phyloP scores from a whole-genome alignment of 2,329 filamentous ascomycete genomes.

The Seiridium unicorne region DNA sequence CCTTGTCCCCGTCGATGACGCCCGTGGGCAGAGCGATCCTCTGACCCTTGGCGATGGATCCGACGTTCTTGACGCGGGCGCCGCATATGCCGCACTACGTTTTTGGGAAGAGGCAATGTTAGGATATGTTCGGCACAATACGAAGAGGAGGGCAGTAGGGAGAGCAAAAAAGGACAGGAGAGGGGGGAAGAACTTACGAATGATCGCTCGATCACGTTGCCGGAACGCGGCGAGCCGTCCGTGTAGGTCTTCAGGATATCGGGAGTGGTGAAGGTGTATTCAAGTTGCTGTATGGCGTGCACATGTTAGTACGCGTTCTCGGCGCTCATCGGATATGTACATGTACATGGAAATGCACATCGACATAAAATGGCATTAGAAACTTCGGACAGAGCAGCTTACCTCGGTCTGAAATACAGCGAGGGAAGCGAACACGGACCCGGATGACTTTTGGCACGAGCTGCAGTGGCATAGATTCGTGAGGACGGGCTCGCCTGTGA shows the following conservation, averaged over 20 bases:
- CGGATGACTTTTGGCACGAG: slow-evolving; percentile 21
- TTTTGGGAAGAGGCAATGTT: background rate
- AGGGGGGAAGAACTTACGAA: background rate
- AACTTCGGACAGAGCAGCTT: background rate
- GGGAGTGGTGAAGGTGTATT: slow-evolving; percentile 9
- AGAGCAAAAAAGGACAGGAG: background rate
- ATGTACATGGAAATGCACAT: background rate
- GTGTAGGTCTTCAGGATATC: background rate
- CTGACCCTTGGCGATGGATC: background rate
- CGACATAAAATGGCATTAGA: background rate
- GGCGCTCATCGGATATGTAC: background rate
- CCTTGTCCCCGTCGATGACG: slow-evolving; percentile 6
- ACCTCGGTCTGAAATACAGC: slow-evolving; percentile 19
- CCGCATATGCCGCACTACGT: slow-evolving; percentile 2
- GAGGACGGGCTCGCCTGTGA: slow-evolving; percentile 15
- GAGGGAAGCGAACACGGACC: slow-evolving; percentile 12
- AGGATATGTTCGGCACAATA: background rate
- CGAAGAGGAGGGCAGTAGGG: background rate
- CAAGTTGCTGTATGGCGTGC: slow-evolving; percentile 15
- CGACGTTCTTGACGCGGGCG: background rate
- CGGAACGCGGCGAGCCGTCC: background rate
- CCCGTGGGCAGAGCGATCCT: background rate
- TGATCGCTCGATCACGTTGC: background rate
- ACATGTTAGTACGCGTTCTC: background rate
- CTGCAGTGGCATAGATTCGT: slow-evolving; percentile 24